phyloP scores from a whole-genome alignment of 2,329 filamentous ascomycete genomes.

The Aspergillus vadensis region DNA sequence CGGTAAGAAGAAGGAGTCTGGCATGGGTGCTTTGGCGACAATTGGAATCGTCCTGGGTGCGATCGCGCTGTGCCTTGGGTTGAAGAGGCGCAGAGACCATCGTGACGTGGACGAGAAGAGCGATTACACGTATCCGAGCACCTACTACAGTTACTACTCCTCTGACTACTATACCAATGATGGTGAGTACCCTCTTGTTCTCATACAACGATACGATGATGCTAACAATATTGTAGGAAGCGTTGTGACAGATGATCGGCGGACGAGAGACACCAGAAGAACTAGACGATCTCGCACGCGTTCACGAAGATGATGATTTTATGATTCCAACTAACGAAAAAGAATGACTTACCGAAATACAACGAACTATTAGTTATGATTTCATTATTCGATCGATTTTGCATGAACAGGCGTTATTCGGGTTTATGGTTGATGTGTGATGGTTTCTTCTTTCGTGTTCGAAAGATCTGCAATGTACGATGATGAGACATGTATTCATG shows the following conservation, averaged over 20 bases:
- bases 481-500: constrained; percentile 22
- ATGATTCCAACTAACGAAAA: constrained; percentile 1
- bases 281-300: constrained; percentile 33
- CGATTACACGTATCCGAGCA: constrained; percentile 41
- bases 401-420: constrained; percentile 3
- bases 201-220: background rate
- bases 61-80: constrained; percentile 48
- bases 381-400: background rate
- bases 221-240: constrained; percentile 39
- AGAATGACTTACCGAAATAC: constrained; percentile 1
- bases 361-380: background rate
- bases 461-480: constrained; percentile 14
- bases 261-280: constrained; percentile 32
- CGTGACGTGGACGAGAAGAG: constrained; percentile 41
- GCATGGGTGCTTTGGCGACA: constrained; percentile 42
- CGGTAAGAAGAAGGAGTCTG: constrained; percentile 39
- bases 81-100: constrained; percentile 45
- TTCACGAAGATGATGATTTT: constrained; percentile 30
- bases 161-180: constrained; percentile 43
- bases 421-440: constrained; percentile 9
- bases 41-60: constrained; percentile 48
- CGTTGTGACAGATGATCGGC: constrained; percentile 42
- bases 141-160: constrained; percentile 43
- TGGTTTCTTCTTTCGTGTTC: constrained; percentile 3
- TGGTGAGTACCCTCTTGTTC: constrained; percentile 34